Conservation (phyloP, 2,329 filamentous ascomycete species). For the Ophidiomyces ophidiicola region DNA sequence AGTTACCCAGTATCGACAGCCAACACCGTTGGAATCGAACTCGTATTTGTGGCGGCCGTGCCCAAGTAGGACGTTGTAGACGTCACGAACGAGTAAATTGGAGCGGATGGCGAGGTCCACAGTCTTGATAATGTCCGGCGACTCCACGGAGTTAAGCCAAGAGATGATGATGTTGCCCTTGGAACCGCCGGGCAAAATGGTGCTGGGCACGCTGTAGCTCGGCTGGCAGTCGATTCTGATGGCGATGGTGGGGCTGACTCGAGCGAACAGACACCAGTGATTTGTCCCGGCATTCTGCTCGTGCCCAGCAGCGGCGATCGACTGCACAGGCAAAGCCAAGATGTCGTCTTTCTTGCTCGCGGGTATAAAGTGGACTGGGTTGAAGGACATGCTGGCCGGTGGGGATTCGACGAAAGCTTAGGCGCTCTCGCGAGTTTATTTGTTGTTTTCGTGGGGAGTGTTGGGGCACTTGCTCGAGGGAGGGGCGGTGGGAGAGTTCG, state of each 20-base stretch:
- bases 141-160: slow-evolving; percentile 5
- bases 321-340: not conserved
- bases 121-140: slow-evolving; percentile 5
- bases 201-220: slow-evolving; percentile 15
- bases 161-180: slow-evolving; percentile 18
- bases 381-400: not conserved
- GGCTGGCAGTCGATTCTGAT: slow-evolving; percentile 21
- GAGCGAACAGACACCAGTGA: slow-evolving; percentile 9
- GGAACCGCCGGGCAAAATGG: slow-evolving; percentile 16
- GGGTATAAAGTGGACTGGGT: slow-evolving; percentile 7
- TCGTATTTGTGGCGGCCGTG: slow-evolving; percentile 19
- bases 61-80: slow-evolving; percentile 12
- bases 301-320: not conserved
- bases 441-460: too few relatives aligned
- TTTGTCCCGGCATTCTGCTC: not conserved
- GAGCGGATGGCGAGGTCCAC: slow-evolving; percentile 12
- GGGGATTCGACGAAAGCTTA: too few relatives aligned
- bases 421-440: too few relatives aligned
- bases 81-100: slow-evolving; percentile 7
- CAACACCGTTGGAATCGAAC: slow-evolving; percentile 17
- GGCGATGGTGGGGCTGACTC: slow-evolving; percentile 7
- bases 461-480: too few relatives aligned
- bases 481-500: too few relatives aligned
- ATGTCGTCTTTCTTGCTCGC: slow-evolving; percentile 1
- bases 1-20: slow-evolving; percentile 17